phyloP scores from a whole-genome alignment of 768 basidiomycete species.

The Suillus variegatus region DNA sequence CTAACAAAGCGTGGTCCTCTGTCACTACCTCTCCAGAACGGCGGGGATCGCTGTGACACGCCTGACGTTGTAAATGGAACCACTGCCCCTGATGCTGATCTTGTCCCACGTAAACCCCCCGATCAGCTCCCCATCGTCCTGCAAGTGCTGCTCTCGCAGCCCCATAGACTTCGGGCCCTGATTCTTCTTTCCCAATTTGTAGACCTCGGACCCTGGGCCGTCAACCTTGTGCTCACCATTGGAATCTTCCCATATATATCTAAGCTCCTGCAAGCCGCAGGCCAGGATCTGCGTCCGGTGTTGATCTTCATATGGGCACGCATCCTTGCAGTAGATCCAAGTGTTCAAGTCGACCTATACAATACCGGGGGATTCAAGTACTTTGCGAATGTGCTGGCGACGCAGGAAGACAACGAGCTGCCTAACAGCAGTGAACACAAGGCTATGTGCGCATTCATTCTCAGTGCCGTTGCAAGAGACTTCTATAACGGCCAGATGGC shows the following conservation, averaged over 20 bases:
- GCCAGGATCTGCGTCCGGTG: conserved; percentile 93
- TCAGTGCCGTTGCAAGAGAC: conserved; percentile 87
- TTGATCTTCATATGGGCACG: conserved; percentile 99
- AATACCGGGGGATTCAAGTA: conserved; percentile 82
- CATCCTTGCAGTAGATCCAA: conserved; percentile 93
- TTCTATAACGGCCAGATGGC: conserved; percentile 85
- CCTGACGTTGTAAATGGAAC: conserved; percentile 19
- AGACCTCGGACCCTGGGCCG: conserved; percentile 98
- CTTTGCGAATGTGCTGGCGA: conserved; percentile 75
- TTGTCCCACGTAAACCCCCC: conserved; percentile 88
- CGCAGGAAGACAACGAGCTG: conserved; percentile 67
- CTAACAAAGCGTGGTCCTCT: conserved; percentile 75
- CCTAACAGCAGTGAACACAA: conserved; percentile 95
- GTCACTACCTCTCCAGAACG: conserved; percentile 59
- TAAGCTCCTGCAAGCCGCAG: conserved; percentile 92
- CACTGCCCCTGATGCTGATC: conserved; percentile 34
- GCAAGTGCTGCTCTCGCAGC: conserved; percentile 95
- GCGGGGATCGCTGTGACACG: conserved; percentile 29
- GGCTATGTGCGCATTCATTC: conserved; percentile 98
- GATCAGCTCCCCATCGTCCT: conserved; percentile 97
- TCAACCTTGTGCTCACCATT: conserved; percentile 92
- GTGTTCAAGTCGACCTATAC: conserved; percentile 88
- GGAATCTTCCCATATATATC: conserved; percentile 99
- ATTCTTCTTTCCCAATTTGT: conserved; percentile 97
- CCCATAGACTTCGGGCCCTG: conserved; percentile 91